A percentile compares a stretch with the other conserved stretches of the same genome.
phyloP scores from a whole-genome alignment of 768 basidiomycete species.

The Galerina marginata region DNA sequence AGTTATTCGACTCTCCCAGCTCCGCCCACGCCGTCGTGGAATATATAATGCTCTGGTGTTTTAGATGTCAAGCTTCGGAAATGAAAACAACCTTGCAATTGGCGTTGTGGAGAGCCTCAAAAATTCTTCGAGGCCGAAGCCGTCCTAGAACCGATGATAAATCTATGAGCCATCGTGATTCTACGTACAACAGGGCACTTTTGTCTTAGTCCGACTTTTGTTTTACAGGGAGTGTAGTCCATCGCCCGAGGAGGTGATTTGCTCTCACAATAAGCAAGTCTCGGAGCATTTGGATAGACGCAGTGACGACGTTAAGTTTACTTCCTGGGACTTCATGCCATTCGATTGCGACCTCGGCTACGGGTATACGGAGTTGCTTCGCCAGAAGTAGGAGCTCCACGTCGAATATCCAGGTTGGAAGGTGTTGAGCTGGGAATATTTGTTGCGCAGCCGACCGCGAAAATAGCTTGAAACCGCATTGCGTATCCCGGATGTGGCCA shows the following conservation, averaged over 20 bases:
- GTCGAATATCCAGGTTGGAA: slow-evolving; percentile 95
- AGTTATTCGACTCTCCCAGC: too few species aligned
- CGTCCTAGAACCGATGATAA: neutral
- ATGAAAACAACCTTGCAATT: neutral
- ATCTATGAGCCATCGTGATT: neutral
- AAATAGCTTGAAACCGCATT: slow-evolving; percentile 98
- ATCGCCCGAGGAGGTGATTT: slow-evolving; percentile 81
- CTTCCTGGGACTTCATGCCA: slow-evolving; percentile 96
- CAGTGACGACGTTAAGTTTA: slow-evolving; percentile 86
- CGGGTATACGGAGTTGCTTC: slow-evolving; percentile 76
- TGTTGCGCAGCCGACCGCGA: slow-evolving; percentile 79
- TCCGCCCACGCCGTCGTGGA: too few species aligned
- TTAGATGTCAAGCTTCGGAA: too few species aligned
- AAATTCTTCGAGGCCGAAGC: neutral
- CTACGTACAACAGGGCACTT: slow-evolving; percentile 1
- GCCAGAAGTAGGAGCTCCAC: slow-evolving; percentile 91
- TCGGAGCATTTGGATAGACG: slow-evolving; percentile 87
- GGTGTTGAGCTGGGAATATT: slow-evolving; percentile 87
- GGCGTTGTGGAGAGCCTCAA: neutral
- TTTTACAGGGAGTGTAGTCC: slow-evolving; percentile 49
- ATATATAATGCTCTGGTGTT: too few species aligned
- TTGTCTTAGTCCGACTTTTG: slow-evolving; percentile 30
- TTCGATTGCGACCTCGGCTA: slow-evolving; percentile 84
- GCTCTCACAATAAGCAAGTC: slow-evolving; percentile 85
- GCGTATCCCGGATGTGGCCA: slow-evolving; percentile 90